Evolutionary conservation across 768 basidiomycete species (phyloP).

Genomic region (Gyrodon lividus): DNA sequence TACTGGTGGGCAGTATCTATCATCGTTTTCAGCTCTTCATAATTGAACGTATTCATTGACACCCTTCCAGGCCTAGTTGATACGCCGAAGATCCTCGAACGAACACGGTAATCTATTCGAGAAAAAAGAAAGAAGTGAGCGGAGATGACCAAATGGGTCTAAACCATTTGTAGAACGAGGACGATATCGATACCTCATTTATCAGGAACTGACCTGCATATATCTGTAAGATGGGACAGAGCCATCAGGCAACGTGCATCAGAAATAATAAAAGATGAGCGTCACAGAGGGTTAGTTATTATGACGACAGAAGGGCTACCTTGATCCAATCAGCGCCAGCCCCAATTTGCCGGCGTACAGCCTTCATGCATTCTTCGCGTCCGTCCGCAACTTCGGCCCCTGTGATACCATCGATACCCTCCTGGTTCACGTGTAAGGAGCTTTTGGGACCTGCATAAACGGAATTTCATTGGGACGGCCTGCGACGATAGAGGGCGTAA

Average conservation of each 20-base stretch:
- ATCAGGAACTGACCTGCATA: slow-evolving; percentile 43
- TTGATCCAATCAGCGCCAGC: slow-evolving; percentile 71
- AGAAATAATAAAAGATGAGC: slow-evolving; percentile 3
- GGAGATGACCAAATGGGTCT: slow-evolving; percentile 11
- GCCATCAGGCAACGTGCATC: slow-evolving; percentile 12
- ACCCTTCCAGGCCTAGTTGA: slow-evolving; percentile 34
- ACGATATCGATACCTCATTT: background rate
- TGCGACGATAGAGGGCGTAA: background rate
- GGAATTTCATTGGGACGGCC: background rate
- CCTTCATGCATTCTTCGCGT: slow-evolving; percentile 50
- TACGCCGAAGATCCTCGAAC: slow-evolving; percentile 45
- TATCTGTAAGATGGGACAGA: slow-evolving; percentile 34
- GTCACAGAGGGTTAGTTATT: background rate
- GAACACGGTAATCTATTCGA: slow-evolving; percentile 51
- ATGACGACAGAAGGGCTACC: slow-evolving; percentile 29
- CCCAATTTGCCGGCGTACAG: slow-evolving; percentile 59
- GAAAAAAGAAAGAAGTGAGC: slow-evolving; percentile 1
- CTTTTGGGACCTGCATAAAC: slow-evolving; percentile 50
- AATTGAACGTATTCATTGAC: slow-evolving; percentile 44
- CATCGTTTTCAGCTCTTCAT: slow-evolving; percentile 46
- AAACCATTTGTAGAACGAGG: slow-evolving; percentile 6
- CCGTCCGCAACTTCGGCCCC: slow-evolving; percentile 64
- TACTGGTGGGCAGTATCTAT: slow-evolving; percentile 50
- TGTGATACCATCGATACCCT: slow-evolving; percentile 55
- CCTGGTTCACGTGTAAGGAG: slow-evolving; percentile 40